Evolutionary conservation across 1,284 basidiomycete genomes (phyloP), one percentile per base, ranked within the genome.

Genomic region (Boletellus sp.): DNA sequence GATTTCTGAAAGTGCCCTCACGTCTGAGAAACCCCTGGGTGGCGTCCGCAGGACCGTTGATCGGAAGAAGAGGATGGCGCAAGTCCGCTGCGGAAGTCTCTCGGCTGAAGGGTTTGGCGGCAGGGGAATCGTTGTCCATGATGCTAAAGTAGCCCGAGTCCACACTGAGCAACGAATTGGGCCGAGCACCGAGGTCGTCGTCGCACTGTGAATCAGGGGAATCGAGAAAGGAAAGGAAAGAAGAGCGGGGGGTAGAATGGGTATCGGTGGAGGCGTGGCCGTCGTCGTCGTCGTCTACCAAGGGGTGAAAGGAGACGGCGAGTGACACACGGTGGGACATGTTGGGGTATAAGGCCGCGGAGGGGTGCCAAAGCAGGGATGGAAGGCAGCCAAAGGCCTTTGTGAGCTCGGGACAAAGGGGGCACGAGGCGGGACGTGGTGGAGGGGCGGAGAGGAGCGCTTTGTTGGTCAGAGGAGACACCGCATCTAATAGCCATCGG

Each of bases 111-210:
- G 34, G 33, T 10, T 39, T 57, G 29, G 45, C 26, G 11, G 32
- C 5, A 5, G 52, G 43, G 4, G 53, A 53, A 2, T 57, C 53
- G 42, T 56, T 59, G 8, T 44, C 48, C 66, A 67, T 65, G 0
- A 36, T 36, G 47, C 50, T 53, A 11, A 59, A 64, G 57, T 64
- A 64, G 7, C 56, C 62, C 2, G 64, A 64, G 44, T 64, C 66
- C 7, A 63, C 22, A 17, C 66, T 64, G 34, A 36, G 30, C 3
- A 61, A 10, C 19, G 61, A 66, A 32, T 27, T 36, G 2, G 52
- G 43, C n/a, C 62, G 56, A 25, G 14, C 43, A 23, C 5, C 41
- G 20, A 20, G 35, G 21, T 51, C 38, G 38, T 50, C 36, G 22
- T 33, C 25, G 33, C 27, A 20, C 2, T 30, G 53, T 1, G 52